Percentiles rank a stretch among this genome's conserved stretches.
These are phyloP conservation scores for Blastobotrys ciferrii DNA, from an alignment of 1,139 yeast species.

Conservation along the genomic window DNA sequence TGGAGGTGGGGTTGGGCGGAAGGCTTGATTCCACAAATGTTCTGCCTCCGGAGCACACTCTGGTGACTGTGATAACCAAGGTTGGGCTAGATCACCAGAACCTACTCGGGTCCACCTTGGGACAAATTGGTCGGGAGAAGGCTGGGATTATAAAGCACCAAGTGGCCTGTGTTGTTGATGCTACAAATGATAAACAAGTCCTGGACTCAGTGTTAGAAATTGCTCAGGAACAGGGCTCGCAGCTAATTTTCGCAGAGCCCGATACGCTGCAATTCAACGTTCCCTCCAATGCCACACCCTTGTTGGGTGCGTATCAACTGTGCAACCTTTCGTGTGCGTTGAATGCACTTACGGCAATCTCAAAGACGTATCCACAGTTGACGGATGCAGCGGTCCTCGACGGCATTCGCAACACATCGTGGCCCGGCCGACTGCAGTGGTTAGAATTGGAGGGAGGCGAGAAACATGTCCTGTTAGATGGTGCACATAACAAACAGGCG, in stretches of 20 bases:
- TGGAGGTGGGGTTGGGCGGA: slow-evolving; percentile 94
- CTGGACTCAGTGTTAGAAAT: slow-evolving; percentile 42
- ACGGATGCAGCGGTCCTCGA: slow-evolving; percentile 37
- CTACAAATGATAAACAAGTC: slow-evolving; percentile 55
- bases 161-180: slow-evolving; percentile 70
- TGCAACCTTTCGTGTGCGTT: slow-evolving; percentile 71
- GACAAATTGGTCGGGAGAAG: slow-evolving; percentile 68
- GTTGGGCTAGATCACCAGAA: slow-evolving; percentile 82
- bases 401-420: slow-evolving; percentile 48
- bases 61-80: slow-evolving; percentile 75
- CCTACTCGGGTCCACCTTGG: slow-evolving; percentile 63
- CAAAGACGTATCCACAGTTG: slow-evolving; percentile 22
- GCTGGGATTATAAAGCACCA: slow-evolving; percentile 74
- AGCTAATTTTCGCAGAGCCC: slow-evolving; percentile 17
- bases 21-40: slow-evolving; percentile 84
- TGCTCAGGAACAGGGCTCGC: slow-evolving; percentile 24
- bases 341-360: slow-evolving; percentile 46
- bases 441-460: slow-evolving; percentile 46
- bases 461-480: slow-evolving; percentile 73
- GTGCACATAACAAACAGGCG: slow-evolving; percentile 90
- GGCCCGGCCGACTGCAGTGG: slow-evolving; percentile 45
- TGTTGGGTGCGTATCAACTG: slow-evolving; percentile 69
- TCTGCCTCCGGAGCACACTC: slow-evolving; percentile 31
- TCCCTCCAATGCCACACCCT: slow-evolving; percentile 45
- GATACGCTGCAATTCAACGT: slow-evolving; percentile 19